A percentile compares a stretch with the other conserved stretches of the same genome.
phyloP scores from a whole-genome alignment of 2,329 filamentous ascomycete species.

The Paecilomyces formosus region DNA sequence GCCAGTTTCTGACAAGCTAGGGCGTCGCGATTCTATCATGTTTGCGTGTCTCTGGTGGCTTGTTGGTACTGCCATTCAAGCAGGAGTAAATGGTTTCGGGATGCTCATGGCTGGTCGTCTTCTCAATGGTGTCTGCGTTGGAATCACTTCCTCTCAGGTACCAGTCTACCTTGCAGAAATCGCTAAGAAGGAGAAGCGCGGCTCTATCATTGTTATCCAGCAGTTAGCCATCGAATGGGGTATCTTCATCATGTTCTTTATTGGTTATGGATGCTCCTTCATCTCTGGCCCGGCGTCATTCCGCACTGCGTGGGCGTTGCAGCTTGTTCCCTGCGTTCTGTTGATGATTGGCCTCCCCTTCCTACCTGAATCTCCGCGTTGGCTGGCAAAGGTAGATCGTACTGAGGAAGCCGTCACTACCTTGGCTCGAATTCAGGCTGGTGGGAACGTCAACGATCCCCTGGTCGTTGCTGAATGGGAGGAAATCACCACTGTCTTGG shows the following conservation, averaged over 20 bases:
- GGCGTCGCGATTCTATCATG: slow-evolving; percentile 40
- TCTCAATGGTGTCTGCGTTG: slow-evolving; percentile 22
- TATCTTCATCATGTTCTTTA: slow-evolving; percentile 43
- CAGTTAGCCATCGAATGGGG: slow-evolving; percentile 36
- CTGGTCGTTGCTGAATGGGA: slow-evolving; percentile 43
- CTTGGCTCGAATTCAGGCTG: slow-evolving; percentile 39
- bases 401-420: slow-evolving; percentile 38
- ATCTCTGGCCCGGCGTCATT: slow-evolving; percentile 36
- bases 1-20: slow-evolving; percentile 41
- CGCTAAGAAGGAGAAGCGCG: slow-evolving; percentile 25
- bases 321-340: slow-evolving; percentile 38
- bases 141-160: slow-evolving; percentile 27
- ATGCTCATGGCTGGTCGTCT: slow-evolving; percentile 28
- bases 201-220: slow-evolving; percentile 24
- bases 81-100: slow-evolving; percentile 27
- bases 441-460: slow-evolving; percentile 38
- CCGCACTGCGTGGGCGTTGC: slow-evolving; percentile 41
- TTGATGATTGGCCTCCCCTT: slow-evolving; percentile 40
- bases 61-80: slow-evolving; percentile 36
- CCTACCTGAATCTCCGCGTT: slow-evolving; percentile 41
- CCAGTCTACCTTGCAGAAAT: slow-evolving; percentile 33
- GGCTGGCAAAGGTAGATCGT: slow-evolving; percentile 42
- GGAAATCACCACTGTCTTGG: slow-evolving; percentile 37
- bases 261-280: slow-evolving; percentile 40
- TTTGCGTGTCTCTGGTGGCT: slow-evolving; percentile 46